Evolutionary conservation across 2,329 filamentous ascomycete species (phyloP).

Genomic region (Colletotrichum sp.): DNA sequence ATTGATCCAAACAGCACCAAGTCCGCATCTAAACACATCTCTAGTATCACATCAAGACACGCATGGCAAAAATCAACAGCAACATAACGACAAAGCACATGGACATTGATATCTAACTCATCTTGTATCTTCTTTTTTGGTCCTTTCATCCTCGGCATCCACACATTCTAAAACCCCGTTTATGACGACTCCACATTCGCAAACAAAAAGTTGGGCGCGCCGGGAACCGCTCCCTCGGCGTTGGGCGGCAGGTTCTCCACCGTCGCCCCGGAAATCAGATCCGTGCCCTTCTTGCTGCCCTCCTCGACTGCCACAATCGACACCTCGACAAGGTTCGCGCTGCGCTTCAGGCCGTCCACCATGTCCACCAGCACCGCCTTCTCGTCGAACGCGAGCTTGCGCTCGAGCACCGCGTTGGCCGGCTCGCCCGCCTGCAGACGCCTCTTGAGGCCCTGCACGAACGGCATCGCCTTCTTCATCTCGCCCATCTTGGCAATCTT

Average conservation of each 20-base stretch:
- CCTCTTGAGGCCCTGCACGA: conserved; percentile 87
- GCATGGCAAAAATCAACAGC: not conserved
- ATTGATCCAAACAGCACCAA: not conserved
- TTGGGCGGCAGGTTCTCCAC: conserved; percentile 63
- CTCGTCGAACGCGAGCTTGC: conserved; percentile 89
- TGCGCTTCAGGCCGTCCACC: conserved; percentile 79
- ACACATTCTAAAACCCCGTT: not conserved
- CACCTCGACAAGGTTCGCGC: conserved; percentile 70
- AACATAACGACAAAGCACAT: not conserved
- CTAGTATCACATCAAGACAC: not conserved
- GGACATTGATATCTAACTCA: not conserved
- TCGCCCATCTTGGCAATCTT: conserved; percentile 83
- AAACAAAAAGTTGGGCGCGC: conserved; percentile 82
- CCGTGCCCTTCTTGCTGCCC: conserved; percentile 67
- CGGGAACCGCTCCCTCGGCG: conserved; percentile 81
- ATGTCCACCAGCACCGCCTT: conserved; percentile 76
- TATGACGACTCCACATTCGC: conserved; percentile 70
- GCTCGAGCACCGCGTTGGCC: conserved; percentile 73
- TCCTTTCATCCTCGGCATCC: not conserved
- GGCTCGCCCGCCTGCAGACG: conserved; percentile 75
- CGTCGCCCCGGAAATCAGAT: conserved; percentile 57
- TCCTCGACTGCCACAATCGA: conserved; percentile 76
- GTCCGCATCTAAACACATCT: not conserved
- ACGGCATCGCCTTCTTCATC: conserved; percentile 98
- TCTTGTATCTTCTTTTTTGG: not conserved